These are phyloP conservation scores for Earliella scabrosa DNA, from an alignment of 1,284 basidiomycete species.

Conservation along the genomic window DNA sequence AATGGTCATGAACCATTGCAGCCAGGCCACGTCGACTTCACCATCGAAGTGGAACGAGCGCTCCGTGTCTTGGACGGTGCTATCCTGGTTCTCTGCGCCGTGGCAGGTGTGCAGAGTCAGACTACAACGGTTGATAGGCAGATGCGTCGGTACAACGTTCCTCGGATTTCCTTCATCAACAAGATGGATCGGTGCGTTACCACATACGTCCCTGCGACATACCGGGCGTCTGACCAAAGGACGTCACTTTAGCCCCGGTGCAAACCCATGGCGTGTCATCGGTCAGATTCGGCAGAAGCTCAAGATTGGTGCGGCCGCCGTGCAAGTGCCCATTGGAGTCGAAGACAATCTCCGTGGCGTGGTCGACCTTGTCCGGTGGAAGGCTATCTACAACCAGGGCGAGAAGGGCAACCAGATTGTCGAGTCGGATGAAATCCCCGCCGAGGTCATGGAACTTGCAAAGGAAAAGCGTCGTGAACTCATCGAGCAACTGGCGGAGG, in stretches of 20 bases:
- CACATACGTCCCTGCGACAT: too few species aligned
- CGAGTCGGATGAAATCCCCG: constrained; percentile 91
- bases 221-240: too few species aligned
- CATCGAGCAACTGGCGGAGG: constrained; percentile 95
- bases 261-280: constrained; percentile 96
- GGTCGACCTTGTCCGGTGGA: constrained; percentile 95
- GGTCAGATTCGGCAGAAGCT: constrained; percentile 93
- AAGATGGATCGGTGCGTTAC: constrained; percentile 93
- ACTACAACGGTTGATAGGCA: constrained; percentile 99
- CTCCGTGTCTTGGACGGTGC: constrained; percentile 97
- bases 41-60: constrained; percentile 98
- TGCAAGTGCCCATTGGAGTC: constrained; percentile 94
- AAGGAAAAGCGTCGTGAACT: constrained; percentile 88
- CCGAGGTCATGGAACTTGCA: constrained; percentile 72
- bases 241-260: constrained; percentile 78
- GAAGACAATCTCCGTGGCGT: constrained; percentile 91
- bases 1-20: background rate
- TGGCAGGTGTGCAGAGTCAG: constrained; percentile 96
- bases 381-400: constrained; percentile 94
- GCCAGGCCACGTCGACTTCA: constrained; percentile 97
- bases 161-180: constrained; percentile 96
- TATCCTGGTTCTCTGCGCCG: constrained; percentile 95
- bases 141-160: constrained; percentile 97
- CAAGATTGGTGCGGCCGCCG: constrained; percentile 91
- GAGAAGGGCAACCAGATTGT: constrained; percentile 87